Evolutionary conservation across 345 rosid species (phyloP), one percentile per base, ranked within the genome.

Genomic region (Lumnitzera racemosa): DNA sequence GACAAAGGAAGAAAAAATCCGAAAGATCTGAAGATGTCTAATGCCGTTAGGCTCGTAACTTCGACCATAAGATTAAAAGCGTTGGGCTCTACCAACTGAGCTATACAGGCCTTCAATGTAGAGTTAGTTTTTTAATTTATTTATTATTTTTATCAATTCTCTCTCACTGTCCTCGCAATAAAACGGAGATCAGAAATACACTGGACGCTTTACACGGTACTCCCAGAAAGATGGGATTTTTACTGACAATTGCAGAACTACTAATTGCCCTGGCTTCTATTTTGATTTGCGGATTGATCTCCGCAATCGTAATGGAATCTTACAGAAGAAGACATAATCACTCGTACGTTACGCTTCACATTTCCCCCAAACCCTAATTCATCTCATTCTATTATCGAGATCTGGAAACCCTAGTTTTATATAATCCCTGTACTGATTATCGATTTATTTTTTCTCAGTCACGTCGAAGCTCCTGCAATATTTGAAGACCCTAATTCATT

Each of bases 401-500:
- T 49, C 51, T 11, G 23, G 31, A 13, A 24, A 25, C 16, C 13
- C 15, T 36, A 13, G 62, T 15, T 36, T 27, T 51, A 17, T 29
- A 24, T 51, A 15, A 43, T 20, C 49, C 16, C 47, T 25, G 31
- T 56, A 17, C 49, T 51, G 53, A 47, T 46, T 51, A 56, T 9
- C 24, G 52, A 36, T 4, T 17, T 70, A 24, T 47, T 56, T 62
- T 66, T 62, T 24, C 29, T 1, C 63, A 92, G 98, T 62, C 84
- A 81, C 57, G 75, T 80, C 47, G 91, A 80, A 58, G 78, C 74
- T 20, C 70, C 84, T 55, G 82, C 81, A 50, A 43, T 80, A 60
- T 77, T 94, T 60, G 89, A 94, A 72, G 97, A 88, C 84, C 97
- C 96, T 9, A 84, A 65, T 67, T 84, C 96, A 2, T 70, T 80